Evolutionary conservation across 106 monocot genomes (phyloP).

Genomic region (Dendrobium officinale): DNA sequence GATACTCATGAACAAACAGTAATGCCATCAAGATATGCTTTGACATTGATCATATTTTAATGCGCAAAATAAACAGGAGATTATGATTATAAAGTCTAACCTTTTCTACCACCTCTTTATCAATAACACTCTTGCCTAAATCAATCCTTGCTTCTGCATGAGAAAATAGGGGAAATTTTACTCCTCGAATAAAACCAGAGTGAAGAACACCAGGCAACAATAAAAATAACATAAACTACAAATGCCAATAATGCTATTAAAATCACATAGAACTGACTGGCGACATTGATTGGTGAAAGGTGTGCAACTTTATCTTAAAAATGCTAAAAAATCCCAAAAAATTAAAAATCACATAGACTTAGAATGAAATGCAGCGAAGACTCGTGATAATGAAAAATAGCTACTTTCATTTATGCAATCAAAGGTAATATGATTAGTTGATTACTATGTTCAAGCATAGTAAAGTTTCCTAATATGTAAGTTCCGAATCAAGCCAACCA

Average conservation of each 20-base stretch:
- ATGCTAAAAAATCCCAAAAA: too few relatives aligned
- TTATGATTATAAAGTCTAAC: slow-evolving; percentile 20
- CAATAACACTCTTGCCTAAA: slow-evolving; percentile 60
- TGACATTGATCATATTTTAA: neutral
- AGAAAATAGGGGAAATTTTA: neutral
- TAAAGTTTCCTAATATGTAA: neutral
- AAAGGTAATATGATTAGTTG: neutral
- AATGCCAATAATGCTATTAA: neutral
- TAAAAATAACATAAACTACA: neutral
- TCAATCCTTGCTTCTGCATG: slow-evolving; percentile 74
- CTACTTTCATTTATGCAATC: neutral
- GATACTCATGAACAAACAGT: slow-evolving; percentile 2
- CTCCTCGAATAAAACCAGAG: neutral
- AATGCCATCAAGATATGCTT: slow-evolving; percentile 1
- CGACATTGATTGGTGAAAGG: too few relatives aligned
- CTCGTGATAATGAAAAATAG: neutral
- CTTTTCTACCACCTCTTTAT: slow-evolving; percentile 87
- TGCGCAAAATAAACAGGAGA: neutral
- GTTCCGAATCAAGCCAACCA: neutral
- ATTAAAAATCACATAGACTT: too few relatives aligned
- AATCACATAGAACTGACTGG: too few relatives aligned
- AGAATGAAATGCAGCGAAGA: too few relatives aligned
- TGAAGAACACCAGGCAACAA: neutral
- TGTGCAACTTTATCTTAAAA: too few relatives aligned
- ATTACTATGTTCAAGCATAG: neutral